These are phyloP conservation scores for Xylaria sp. DNA, from an alignment of 2,329 filamentous ascomycete species.

Conservation along the genomic window DNA sequence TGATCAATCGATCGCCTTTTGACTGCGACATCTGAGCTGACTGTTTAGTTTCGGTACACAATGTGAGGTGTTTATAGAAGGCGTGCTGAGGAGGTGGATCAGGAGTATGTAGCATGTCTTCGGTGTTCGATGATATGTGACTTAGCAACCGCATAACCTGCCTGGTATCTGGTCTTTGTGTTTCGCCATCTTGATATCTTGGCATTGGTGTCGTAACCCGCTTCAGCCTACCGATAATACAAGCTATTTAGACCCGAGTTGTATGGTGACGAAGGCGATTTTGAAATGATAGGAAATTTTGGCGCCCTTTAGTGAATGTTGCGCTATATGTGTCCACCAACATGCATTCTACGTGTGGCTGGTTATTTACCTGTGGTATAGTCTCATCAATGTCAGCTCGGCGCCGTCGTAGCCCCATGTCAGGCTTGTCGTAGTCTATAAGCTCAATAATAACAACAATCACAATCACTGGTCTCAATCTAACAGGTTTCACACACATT, in stretches of 20 bases:
- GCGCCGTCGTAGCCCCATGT: neutral
- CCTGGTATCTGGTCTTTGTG: neutral
- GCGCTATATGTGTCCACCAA: neutral
- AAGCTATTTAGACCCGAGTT: neutral
- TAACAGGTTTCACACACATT: no score
- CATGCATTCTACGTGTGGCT: neutral
- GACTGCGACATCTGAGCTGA: neutral
- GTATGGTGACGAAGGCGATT: neutral
- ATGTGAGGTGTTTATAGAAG: conserved; percentile 33
- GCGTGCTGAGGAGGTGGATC: neutral
- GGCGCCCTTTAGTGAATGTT: no score
- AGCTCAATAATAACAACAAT: neutral
- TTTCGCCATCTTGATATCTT: neutral
- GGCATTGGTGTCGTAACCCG: neutral
- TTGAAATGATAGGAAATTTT: neutral
- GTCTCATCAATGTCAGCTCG: neutral
- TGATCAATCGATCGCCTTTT: neutral
- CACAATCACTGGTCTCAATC: neutral
- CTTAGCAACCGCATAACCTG: neutral
- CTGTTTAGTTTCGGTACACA: conserved; percentile 45
- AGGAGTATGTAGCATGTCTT: neutral
- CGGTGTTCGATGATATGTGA: neutral
- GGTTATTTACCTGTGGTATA: no score
- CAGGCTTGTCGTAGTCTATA: no score
- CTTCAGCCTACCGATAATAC: neutral